phyloP scores from a whole-genome alignment of 495 filamentous ascomycete genomes.

The Penicillium alfredii region DNA sequence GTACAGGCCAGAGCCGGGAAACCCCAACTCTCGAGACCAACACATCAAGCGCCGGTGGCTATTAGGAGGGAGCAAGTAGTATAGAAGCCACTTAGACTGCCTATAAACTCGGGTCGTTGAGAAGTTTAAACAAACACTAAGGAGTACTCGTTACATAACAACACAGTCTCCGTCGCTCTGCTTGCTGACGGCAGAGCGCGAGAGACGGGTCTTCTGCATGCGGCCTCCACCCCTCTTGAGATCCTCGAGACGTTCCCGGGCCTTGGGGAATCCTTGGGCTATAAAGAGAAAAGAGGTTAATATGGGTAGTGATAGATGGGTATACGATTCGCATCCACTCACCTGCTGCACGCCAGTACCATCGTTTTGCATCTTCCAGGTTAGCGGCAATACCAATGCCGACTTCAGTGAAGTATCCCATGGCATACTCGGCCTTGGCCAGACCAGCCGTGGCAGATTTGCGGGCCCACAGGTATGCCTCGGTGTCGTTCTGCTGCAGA shows the following conservation, averaged over 20 bases:
- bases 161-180: conserved; percentile 78
- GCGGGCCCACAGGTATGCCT: conserved; percentile 94
- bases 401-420: conserved; percentile 96
- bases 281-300: conserved; percentile 12
- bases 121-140: too few species aligned
- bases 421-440: conserved; percentile 91
- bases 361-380: conserved; percentile 90
- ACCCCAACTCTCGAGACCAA: conserved; percentile 1
- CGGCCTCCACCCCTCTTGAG: conserved; percentile 71
- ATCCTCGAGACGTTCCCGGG: conserved; percentile 84
- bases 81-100: too few species aligned
- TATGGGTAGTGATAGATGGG: conserved; percentile 1
- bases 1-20: conserved; percentile 10
- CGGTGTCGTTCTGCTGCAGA: conserved; percentile 85
- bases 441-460: conserved; percentile 83
- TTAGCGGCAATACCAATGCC: conserved; percentile 85
- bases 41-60: conserved; percentile 13
- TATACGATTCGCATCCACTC: conserved; percentile 38
- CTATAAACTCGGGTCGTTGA: too few species aligned
- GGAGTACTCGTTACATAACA: conserved; percentile 76
- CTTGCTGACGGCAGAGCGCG: conserved; percentile 74
- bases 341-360: conserved; percentile 98
- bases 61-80: conserved; percentile 17
- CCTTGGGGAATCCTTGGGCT: conserved; percentile 94
- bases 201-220: conserved; percentile 70